These are phyloP conservation scores for Solanum hybrid DNA, from an alignment of 305 asterid species.

Conservation along the genomic window DNA sequence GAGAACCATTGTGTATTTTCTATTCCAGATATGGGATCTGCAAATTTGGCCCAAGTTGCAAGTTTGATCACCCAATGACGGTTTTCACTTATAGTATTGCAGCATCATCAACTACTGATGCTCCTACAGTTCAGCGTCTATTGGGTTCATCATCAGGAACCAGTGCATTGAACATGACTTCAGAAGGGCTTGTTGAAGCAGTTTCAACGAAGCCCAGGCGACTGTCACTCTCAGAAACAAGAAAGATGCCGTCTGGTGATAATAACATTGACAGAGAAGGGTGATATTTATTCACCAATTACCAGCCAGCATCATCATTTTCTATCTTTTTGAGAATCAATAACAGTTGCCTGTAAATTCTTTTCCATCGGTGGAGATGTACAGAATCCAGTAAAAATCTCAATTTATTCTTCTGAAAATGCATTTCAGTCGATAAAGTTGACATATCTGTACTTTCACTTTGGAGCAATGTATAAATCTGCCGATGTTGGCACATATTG, in stretches of 20 bases:
- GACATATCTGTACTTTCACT: conserved; percentile 41
- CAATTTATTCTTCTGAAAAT: conserved; percentile 35
- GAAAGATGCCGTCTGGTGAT: conserved; percentile 72
- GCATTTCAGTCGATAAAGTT: conserved; percentile 36
- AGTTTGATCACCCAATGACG: conserved; percentile 96
- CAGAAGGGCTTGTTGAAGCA: conserved; percentile 58
- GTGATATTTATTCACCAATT: conserved; percentile 30
- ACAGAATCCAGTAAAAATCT: conserved; percentile 42
- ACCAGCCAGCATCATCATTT: conserved; percentile 29
- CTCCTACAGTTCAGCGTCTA: conserved; percentile 42
- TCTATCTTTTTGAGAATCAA: conserved; percentile 39
- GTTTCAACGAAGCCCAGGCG: conserved; percentile 58
- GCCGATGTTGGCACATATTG: conserved; percentile 43
- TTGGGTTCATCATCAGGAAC: conserved; percentile 70
- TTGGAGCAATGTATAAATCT: conserved; percentile 35
- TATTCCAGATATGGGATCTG: conserved; percentile 95
- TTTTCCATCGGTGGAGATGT: conserved; percentile 61
- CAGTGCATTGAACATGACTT: conserved; percentile 48
- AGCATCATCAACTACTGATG: conserved; percentile 49
- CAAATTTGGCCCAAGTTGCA: conserved; percentile 99
- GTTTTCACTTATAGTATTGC: conserved; percentile 57
- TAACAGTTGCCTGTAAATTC: conserved; percentile 67
- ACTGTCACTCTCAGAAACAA: conserved; percentile 56
- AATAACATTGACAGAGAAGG: conserved; percentile 70
- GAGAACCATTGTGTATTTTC: conserved; percentile 89